These are phyloP conservation scores for Penicillium sp. DNA, from an alignment of 2,329 filamentous ascomycete genomes.

Conservation along the genomic window DNA sequence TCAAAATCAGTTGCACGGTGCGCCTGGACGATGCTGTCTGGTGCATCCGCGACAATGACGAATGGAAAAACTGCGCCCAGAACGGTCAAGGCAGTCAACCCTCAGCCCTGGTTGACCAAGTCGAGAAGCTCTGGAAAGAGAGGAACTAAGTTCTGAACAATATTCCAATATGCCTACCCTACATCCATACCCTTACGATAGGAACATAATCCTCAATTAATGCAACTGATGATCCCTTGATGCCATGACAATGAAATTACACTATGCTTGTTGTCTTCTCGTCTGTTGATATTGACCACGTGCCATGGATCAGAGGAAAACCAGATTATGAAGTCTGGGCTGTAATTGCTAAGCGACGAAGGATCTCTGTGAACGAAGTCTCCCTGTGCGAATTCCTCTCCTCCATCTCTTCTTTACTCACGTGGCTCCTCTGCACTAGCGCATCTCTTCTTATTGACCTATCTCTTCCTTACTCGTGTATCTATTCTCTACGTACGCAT, in stretches of 20 bases:
- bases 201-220: constrained; percentile 4
- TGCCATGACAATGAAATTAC: neutral
- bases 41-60: constrained; percentile 74
- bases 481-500: neutral
- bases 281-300: neutral
- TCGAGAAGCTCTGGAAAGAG: constrained; percentile 63
- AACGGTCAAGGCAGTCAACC: constrained; percentile 52
- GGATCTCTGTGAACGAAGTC: neutral
- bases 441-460: too few species aligned
- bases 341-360: neutral
- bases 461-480: too few species aligned
- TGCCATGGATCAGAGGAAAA: neutral
- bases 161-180: neutral
- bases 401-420: too few species aligned
- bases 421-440: neutral
- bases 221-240: neutral
- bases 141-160: constrained; percentile 15
- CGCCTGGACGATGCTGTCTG: constrained; percentile 74
- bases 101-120: constrained; percentile 66
- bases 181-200: neutral
- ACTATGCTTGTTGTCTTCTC: neutral
- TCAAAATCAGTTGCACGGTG: constrained; percentile 72
- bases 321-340: neutral
- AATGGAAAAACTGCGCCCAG: constrained; percentile 76
- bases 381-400: too few species aligned